phyloP scores from a whole-genome alignment of 1,284 basidiomycete species.

The Puccinia coronata region DNA sequence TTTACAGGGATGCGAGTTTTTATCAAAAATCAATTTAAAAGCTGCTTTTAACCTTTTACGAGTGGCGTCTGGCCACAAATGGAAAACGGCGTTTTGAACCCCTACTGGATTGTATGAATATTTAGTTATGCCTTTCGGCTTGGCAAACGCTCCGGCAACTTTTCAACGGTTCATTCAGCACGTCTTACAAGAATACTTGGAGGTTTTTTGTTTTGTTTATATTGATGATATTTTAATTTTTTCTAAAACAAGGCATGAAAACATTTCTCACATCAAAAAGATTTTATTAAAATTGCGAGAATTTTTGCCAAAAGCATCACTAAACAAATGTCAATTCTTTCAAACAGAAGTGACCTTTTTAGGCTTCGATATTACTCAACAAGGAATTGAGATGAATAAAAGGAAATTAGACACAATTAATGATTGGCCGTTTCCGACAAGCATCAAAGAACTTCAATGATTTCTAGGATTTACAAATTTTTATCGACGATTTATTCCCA shows the following conservation, averaged over 20 bases:
- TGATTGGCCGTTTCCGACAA: slow-evolving; percentile 19
- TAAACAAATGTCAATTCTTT: slow-evolving; percentile 38
- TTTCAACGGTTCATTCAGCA: too few relatives aligned
- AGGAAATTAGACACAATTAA: slow-evolving; percentile 22
- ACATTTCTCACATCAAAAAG: not conserved
- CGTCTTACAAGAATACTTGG: too few relatives aligned
- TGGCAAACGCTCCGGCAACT: too few relatives aligned
- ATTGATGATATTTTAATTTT: slow-evolving; percentile 41
- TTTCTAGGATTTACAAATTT: slow-evolving; percentile 43
- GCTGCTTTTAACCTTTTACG: too few relatives aligned
- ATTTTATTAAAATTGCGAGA: slow-evolving; percentile 4
- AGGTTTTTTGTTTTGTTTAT: too few relatives aligned
- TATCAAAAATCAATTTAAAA: too few relatives aligned
- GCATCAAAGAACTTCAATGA: not conserved
- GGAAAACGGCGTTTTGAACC: too few relatives aligned
- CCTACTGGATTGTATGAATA: slow-evolving; percentile 3
- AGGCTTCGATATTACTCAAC: slow-evolving; percentile 7
- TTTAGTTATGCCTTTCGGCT: too few relatives aligned
- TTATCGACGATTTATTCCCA: slow-evolving; percentile 19
- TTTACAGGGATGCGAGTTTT: not conserved
- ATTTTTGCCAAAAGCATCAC: not conserved
- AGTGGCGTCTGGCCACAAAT: too few relatives aligned
- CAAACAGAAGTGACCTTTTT: slow-evolving; percentile 12
- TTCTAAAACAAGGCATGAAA: not conserved
- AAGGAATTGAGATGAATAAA: slow-evolving; percentile 12